A percentile compares a stretch with the other conserved stretches of the same genome.
Evolutionary conservation across 2,329 filamentous ascomycete species (phyloP).

Genomic region (Aspergillus ustus): DNA sequence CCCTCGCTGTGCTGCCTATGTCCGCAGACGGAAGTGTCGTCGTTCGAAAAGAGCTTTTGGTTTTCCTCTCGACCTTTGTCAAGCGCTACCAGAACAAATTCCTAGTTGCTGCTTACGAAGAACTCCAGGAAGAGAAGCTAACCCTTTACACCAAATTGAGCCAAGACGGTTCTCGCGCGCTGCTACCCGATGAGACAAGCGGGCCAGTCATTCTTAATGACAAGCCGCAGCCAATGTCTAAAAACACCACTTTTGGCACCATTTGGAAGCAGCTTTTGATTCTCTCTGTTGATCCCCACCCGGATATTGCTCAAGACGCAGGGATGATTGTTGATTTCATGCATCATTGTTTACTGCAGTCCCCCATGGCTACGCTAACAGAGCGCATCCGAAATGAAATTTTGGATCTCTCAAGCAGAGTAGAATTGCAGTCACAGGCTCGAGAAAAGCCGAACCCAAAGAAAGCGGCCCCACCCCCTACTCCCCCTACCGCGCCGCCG

Average conservation of each 20-base stretch:
- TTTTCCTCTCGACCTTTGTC: constrained; percentile 92
- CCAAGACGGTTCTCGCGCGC: constrained; percentile 29
- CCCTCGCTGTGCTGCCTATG: constrained; percentile 87
- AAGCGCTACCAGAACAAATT: constrained; percentile 91
- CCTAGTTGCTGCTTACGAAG: constrained; percentile 87
- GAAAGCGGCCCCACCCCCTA: constrained; percentile 46
- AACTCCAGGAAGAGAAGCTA: constrained; percentile 81
- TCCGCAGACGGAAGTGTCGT: constrained; percentile 91
- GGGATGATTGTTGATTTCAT: constrained; percentile 85
- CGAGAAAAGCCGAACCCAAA: constrained; percentile 40
- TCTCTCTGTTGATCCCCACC: constrained; percentile 90
- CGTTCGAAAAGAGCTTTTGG: constrained; percentile 88
- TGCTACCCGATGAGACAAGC: constrained; percentile 24
- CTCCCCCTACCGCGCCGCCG: constrained; percentile 54
- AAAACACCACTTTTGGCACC: constrained; percentile 88
- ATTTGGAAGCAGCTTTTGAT: constrained; percentile 94
- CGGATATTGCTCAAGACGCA: constrained; percentile 86
- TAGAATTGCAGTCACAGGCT: constrained; percentile 46
- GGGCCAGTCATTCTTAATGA: constrained; percentile 29
- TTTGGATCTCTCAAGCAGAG: constrained; percentile 39
- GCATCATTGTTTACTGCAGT: constrained; percentile 76
- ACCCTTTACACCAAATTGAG: constrained; percentile 62
- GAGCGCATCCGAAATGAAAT: constrained; percentile 74
- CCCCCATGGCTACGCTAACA: constrained; percentile 72
- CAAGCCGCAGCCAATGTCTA: constrained; percentile 56